A percentile compares a stretch with the other conserved stretches of the same genome.
Conservation (phyloP, 2,329 filamentous ascomycete genomes). For the Alternaria tenuissima region DNA sequence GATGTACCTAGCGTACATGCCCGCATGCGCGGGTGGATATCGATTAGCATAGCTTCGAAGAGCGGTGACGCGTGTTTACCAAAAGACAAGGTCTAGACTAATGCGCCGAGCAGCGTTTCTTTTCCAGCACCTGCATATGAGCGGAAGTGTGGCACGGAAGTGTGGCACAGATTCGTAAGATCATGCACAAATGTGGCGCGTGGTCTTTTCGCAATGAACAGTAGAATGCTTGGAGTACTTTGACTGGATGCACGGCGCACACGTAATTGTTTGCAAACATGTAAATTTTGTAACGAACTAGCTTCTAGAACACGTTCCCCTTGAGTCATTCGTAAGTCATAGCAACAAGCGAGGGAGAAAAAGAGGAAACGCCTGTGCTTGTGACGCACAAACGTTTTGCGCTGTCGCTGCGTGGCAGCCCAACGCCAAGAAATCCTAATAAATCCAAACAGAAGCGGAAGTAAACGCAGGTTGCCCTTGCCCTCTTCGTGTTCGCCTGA, state of each 20-base stretch:
- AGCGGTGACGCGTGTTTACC: slow-evolving; percentile 3
- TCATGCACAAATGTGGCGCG: slow-evolving; percentile 1
- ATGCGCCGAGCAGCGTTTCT: neutral
- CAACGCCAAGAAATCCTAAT: slow-evolving; percentile 15
- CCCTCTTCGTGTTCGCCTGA: slow-evolving; percentile 5
- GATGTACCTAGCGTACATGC: slow-evolving; percentile 10
- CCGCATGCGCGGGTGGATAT: slow-evolving; percentile 4
- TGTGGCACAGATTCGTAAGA: slow-evolving; percentile 7
- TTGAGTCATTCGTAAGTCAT: slow-evolving; percentile 13
- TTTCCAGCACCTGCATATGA: neutral
- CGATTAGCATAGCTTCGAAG: slow-evolving; percentile 3
- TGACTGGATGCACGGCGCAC: neutral
- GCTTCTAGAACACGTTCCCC: slow-evolving; percentile 14
- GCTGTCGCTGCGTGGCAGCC: slow-evolving; percentile 15
- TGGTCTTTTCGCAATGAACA: neutral
- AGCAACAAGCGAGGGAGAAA: slow-evolving; percentile 13
- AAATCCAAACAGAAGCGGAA: slow-evolving; percentile 7
- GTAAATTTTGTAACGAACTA: slow-evolving; percentile 14
- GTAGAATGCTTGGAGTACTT: slow-evolving; percentile 1
- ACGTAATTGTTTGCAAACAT: slow-evolving; percentile 5
- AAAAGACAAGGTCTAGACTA: neutral
- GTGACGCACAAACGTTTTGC: slow-evolving; percentile 10
- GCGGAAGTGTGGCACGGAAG: slow-evolving; percentile 3
- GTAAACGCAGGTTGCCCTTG: slow-evolving; percentile 10
- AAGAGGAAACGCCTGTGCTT: slow-evolving; percentile 9